These are phyloP conservation scores for Nemania bipapillata DNA, from an alignment of 2,329 filamentous ascomycete species.

Conservation along the genomic window DNA sequence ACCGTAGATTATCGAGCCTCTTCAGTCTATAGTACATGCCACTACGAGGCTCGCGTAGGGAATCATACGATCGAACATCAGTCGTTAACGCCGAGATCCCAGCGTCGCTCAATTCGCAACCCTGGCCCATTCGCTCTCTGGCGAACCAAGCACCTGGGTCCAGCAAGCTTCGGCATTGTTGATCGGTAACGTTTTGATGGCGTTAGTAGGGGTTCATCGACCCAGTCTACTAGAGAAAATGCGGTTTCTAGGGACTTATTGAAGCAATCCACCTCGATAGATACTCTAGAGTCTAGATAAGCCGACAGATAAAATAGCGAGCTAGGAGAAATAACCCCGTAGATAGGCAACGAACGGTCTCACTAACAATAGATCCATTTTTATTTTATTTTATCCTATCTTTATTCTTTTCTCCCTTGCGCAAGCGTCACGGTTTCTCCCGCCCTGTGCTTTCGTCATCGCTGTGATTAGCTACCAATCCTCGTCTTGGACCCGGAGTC, in stretches of 20 bases:
- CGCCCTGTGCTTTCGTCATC: background rate
- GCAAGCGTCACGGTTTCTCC: constrained; percentile 1
- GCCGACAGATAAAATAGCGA: background rate
- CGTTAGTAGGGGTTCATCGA: background rate
- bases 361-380: background rate
- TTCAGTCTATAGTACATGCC: background rate
- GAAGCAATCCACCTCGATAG: constrained; percentile 1
- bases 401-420: too few species aligned
- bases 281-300: too few species aligned
- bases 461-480: background rate
- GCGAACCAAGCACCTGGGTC: constrained; percentile 31
- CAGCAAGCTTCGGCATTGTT: constrained; percentile 16
- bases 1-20: background rate
- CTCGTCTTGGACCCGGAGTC: background rate
- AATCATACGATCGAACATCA: constrained; percentile 15
- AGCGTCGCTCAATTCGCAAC: background rate
- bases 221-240: background rate
- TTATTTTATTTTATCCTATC: too few species aligned
- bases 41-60: background rate
- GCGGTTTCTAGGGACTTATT: background rate
- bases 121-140: background rate
- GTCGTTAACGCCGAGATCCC: background rate
- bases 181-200: constrained; percentile 14
- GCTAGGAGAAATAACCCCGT: background rate
- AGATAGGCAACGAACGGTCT: constrained; percentile 3